phyloP scores from a whole-genome alignment of 2,329 filamentous ascomycete species.

The Harringtonia lauricola region DNA sequence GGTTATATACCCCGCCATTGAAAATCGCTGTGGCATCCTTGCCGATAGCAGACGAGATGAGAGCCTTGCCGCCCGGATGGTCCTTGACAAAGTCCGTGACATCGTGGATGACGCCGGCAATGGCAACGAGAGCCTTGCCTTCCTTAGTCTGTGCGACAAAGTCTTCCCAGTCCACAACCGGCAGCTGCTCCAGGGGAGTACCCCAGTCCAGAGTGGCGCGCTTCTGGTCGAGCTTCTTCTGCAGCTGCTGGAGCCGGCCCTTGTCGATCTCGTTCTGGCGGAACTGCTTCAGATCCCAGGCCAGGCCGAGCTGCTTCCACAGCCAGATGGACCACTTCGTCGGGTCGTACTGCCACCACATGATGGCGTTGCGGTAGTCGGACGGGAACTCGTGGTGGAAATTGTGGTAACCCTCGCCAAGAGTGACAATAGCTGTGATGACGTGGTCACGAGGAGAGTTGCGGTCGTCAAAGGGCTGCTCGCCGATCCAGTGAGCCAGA shows the following conservation, averaged over 20 bases:
- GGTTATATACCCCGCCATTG: constrained; percentile 83
- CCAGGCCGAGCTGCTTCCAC: constrained; percentile 76
- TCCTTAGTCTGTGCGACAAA: constrained; percentile 69
- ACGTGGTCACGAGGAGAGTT: constrained; percentile 85
- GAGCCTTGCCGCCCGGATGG: constrained; percentile 80
- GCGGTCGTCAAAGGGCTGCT: constrained; percentile 86
- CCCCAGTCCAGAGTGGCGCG: constrained; percentile 77
- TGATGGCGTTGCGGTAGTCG: constrained; percentile 83
- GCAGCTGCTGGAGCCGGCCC: constrained; percentile 75
- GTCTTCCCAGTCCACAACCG: constrained; percentile 78
- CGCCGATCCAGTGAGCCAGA: constrained; percentile 80
- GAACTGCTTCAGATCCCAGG: constrained; percentile 85
- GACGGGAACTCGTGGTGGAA: constrained; percentile 94
- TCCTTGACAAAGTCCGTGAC: constrained; percentile 77
- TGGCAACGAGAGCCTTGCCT: constrained; percentile 63
- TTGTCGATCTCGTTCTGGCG: constrained; percentile 87
- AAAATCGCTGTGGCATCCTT: constrained; percentile 87
- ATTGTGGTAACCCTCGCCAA: constrained; percentile 84
- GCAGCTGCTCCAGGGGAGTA: constrained; percentile 72
- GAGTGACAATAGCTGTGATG: constrained; percentile 73
- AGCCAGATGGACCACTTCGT: constrained; percentile 83
- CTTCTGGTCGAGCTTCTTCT: constrained; percentile 90
- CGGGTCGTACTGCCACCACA: constrained; percentile 86
- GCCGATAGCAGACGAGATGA: constrained; percentile 72
- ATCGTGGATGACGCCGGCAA: constrained; percentile 81